Evolutionary conservation across 495 filamentous ascomycete species (phyloP).

Genomic region (Penicillium chermesinum): DNA sequence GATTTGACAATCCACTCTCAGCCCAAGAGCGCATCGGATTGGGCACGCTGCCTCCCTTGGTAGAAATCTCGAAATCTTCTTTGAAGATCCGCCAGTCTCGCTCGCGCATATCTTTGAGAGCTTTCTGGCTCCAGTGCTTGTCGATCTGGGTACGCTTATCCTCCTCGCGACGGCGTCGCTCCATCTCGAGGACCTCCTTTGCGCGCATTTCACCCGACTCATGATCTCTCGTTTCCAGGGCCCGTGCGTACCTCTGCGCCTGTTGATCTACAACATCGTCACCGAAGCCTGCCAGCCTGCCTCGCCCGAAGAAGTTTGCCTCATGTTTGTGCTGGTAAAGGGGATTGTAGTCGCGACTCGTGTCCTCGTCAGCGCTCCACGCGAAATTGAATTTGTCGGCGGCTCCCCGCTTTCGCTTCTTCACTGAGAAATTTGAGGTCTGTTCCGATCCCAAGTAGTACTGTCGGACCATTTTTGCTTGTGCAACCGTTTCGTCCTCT

Average conservation of each 20-base stretch:
- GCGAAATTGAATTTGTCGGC: constrained; percentile 99
- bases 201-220: constrained; percentile 77
- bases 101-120: constrained; percentile 91
- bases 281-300: constrained; percentile 75
- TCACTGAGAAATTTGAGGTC: constrained; percentile 85
- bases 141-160: constrained; percentile 64
- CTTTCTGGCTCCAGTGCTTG: constrained; percentile 98
- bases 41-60: constrained; percentile 84
- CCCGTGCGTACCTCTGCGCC: constrained; percentile 69
- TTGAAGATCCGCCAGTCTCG: constrained; percentile 99
- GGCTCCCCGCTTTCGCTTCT: constrained; percentile 88
- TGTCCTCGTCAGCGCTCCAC: constrained; percentile 96
- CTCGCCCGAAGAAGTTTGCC: constrained; percentile 74
- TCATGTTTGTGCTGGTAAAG: constrained; percentile 73
- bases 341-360: constrained; percentile 83
- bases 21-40: constrained; percentile 96
- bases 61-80: constrained; percentile 96
- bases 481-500: constrained; percentile 58
- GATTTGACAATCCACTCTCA: constrained; percentile 76
- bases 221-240: constrained; percentile 69
- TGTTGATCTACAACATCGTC: constrained; percentile 69
- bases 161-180: constrained; percentile 72
- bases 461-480: constrained; percentile 71
- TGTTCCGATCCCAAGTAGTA: constrained; percentile 91
- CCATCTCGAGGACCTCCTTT: constrained; percentile 80